Evolutionary conservation across 345 rosid species (phyloP).

Genomic region (Erodium maritimum): DNA sequence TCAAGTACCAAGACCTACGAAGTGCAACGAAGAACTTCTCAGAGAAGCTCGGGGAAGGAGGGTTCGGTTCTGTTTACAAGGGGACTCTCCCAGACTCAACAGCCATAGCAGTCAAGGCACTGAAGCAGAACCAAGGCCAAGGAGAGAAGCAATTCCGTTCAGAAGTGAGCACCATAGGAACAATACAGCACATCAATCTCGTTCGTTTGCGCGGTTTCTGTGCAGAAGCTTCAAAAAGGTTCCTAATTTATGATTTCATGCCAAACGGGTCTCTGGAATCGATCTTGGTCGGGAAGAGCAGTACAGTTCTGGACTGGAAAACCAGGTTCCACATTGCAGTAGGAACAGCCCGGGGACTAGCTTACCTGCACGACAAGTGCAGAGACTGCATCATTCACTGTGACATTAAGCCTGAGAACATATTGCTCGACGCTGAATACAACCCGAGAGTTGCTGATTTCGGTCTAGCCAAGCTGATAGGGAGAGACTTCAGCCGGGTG

Average conservation of each 20-base stretch:
- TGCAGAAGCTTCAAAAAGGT: slow-evolving; percentile 8
- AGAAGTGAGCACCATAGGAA: slow-evolving; percentile 19
- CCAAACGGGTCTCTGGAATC: slow-evolving; percentile 9
- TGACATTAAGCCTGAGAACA: slow-evolving; percentile 11
- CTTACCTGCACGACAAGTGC: slow-evolving; percentile 18
- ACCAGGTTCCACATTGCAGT: slow-evolving; percentile 14
- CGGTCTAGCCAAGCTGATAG: not conserved
- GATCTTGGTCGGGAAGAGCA: not conserved
- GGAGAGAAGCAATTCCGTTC: slow-evolving; percentile 15
- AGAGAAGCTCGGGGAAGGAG: slow-evolving; percentile 17
- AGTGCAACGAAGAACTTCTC: slow-evolving; percentile 12
- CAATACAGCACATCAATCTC: slow-evolving; percentile 16
- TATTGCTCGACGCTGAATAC: not conserved
- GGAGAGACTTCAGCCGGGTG: slow-evolving; percentile 4
- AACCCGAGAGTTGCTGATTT: slow-evolving; percentile 5
- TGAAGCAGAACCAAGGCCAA: slow-evolving; percentile 6
- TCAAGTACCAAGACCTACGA: slow-evolving; percentile 7
- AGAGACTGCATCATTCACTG: slow-evolving; percentile 8
- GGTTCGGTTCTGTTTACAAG: slow-evolving; percentile 19
- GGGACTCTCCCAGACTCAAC: slow-evolving; percentile 12
- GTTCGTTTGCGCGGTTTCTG: slow-evolving; percentile 15
- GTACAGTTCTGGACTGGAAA: slow-evolving; percentile 3
- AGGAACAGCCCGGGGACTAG: slow-evolving; percentile 8
- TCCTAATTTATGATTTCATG: slow-evolving; percentile 15
- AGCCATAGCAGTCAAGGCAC: slow-evolving; percentile 18